These are phyloP conservation scores for Gaertneriomyces semiglobifer DNA, from an alignment of 192 early-diverging fungal species.

Conservation along the genomic window DNA sequence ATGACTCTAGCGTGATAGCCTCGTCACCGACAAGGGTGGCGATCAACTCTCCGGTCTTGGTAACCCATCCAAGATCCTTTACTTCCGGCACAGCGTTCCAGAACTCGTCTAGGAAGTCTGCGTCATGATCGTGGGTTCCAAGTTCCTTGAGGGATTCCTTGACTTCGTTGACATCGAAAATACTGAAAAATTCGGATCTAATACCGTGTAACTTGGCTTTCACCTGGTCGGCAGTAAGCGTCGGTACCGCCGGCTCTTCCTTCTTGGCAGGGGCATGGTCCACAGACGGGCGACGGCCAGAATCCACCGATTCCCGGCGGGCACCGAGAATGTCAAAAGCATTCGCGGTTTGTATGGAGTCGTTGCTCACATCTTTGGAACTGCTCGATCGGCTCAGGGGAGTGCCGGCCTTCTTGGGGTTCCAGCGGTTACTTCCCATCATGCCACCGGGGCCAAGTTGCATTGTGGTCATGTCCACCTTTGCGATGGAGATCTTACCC, in stretches of 20 bases:
- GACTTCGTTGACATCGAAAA: slow-evolving; percentile 56
- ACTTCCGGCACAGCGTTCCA: slow-evolving; percentile 43
- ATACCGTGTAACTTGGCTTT: slow-evolving; percentile 54
- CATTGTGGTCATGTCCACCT: slow-evolving; percentile 43
- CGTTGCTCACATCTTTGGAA: slow-evolving; percentile 43
- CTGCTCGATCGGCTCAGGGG: slow-evolving; percentile 40
- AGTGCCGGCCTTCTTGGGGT: slow-evolving; percentile 43
- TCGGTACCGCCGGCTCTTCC: slow-evolving; percentile 6
- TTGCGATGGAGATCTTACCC: slow-evolving; percentile 58
- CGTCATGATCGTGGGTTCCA: slow-evolving; percentile 53
- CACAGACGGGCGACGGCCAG: slow-evolving; percentile 14
- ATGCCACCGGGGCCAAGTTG: slow-evolving; percentile 56
- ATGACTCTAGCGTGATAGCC: slow-evolving; percentile 46
- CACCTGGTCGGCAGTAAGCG: slow-evolving; percentile 34
- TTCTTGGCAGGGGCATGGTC: slow-evolving; percentile 12
- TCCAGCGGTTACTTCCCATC: slow-evolving; percentile 45
- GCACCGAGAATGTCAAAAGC: slow-evolving; percentile 15
- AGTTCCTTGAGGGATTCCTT: slow-evolving; percentile 68
- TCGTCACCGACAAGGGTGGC: slow-evolving; percentile 37
- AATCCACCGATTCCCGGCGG: slow-evolving; percentile 37
- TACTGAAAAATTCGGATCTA: slow-evolving; percentile 58
- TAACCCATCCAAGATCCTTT: slow-evolving; percentile 25
- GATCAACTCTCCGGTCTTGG: slow-evolving; percentile 32
- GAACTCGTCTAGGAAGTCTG: slow-evolving; percentile 49
- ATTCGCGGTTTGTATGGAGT: slow-evolving; percentile 19